phyloP scores from a whole-genome alignment of 2,329 filamentous ascomycete species.

The Penicillium verrucosum region DNA sequence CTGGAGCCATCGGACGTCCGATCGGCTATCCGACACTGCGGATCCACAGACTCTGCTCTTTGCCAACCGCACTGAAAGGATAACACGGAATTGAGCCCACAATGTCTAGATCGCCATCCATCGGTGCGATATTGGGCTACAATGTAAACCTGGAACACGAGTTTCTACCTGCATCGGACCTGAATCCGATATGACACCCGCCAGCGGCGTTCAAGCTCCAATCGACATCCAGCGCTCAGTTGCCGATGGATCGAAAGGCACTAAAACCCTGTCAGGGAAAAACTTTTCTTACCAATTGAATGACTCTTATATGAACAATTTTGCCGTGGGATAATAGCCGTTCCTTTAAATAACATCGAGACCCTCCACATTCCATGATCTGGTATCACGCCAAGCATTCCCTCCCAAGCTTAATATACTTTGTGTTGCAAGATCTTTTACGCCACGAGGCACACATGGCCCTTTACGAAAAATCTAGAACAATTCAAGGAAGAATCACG shows the following conservation, averaged over 20 bases:
- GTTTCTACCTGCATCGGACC: slow-evolving; percentile 16
- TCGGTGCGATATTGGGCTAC: slow-evolving; percentile 10
- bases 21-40: slow-evolving; percentile 21
- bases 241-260: slow-evolving; percentile 15
- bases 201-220: slow-evolving; percentile 17
- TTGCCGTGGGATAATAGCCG: neutral
- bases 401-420: slow-evolving; percentile 1
- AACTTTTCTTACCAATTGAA: slow-evolving; percentile 6
- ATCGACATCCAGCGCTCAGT: slow-evolving; percentile 13
- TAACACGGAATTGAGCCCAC: slow-evolving; percentile 19
- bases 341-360: slow-evolving; percentile 1
- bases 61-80: slow-evolving; percentile 11
- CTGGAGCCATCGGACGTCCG: slow-evolving; percentile 16
- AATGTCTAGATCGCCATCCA: slow-evolving; percentile 7
- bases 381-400: slow-evolving; percentile 6
- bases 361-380: neutral
- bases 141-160: slow-evolving; percentile 1
- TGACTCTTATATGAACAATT: slow-evolving; percentile 7
- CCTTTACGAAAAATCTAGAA: neutral
- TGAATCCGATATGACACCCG: slow-evolving; percentile 15
- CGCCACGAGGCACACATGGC: neutral
- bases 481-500: neutral
- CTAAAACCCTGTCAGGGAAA: slow-evolving; percentile 8
- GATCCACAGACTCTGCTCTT: slow-evolving; percentile 12
- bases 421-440: neutral